Percentiles rank a stretch among this genome's conserved stretches.
Evolutionary conservation across 2,329 filamentous ascomycete genomes (phyloP).

Genomic region (Beauveria caledonica): DNA sequence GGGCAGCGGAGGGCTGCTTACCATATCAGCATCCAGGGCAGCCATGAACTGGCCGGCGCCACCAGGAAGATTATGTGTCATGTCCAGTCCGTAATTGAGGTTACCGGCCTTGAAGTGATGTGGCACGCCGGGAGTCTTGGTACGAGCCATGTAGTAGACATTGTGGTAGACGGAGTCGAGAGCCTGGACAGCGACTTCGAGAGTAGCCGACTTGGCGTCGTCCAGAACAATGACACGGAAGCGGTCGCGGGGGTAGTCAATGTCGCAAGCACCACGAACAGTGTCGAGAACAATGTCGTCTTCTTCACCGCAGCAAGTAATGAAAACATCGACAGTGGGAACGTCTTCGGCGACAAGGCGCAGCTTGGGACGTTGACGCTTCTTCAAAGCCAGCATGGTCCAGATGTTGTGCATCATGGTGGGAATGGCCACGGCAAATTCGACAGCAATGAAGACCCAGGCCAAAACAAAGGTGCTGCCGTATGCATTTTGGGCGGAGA

Average conservation of each 20-base stretch:
- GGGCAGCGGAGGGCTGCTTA: constrained; percentile 16
- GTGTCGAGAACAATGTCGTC: constrained; percentile 49
- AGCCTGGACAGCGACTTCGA: constrained; percentile 32
- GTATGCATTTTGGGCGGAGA: constrained; percentile 38
- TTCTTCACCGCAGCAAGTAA: constrained; percentile 51
- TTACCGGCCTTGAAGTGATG: constrained; percentile 59
- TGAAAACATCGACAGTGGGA: constrained; percentile 47
- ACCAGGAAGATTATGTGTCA: constrained; percentile 40
- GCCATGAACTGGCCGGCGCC: constrained; percentile 51
- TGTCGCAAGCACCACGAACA: constrained; percentile 42
- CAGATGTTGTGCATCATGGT: constrained; percentile 49
- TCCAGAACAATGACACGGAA: constrained; percentile 50
- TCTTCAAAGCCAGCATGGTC: constrained; percentile 50
- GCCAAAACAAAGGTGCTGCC: constrained; percentile 37
- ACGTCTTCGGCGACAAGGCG: constrained; percentile 39
- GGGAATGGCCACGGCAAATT: constrained; percentile 44
- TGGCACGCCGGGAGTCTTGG: constrained; percentile 38
- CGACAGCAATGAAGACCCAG: constrained; percentile 50
- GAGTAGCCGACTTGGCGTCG: constrained; percentile 38
- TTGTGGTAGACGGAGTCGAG: constrained; percentile 36
- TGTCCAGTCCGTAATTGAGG: constrained; percentile 50
- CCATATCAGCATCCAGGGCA: constrained; percentile 60
- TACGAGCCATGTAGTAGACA: constrained; percentile 43
- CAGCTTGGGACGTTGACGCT: constrained; percentile 44
- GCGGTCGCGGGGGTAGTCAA: constrained; percentile 45